Evolutionary conservation across 2,329 filamentous ascomycete genomes (phyloP).

Genomic region (Ceratocystis huliohia): DNA sequence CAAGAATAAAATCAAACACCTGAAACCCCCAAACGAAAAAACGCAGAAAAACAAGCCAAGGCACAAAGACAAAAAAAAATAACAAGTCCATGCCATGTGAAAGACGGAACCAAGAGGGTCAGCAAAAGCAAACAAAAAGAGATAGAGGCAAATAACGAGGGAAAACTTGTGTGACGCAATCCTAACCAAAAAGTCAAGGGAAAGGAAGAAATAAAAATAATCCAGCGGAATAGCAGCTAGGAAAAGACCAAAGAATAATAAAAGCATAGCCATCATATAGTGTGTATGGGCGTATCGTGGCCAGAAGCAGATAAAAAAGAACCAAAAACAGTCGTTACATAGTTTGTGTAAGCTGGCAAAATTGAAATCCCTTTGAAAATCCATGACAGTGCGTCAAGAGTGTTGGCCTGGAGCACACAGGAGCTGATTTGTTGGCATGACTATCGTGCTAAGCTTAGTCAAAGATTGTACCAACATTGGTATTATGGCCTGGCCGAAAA

Average conservation of each 20-base stretch:
- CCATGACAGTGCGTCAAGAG: no score
- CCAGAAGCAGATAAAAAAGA: background rate
- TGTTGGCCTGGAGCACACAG: background rate
- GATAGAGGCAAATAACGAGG: background rate
- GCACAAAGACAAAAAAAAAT: background rate
- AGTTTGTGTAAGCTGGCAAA: background rate
- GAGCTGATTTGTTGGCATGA: background rate
- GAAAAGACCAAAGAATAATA: background rate
- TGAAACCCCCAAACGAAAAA: conserved; percentile 3
- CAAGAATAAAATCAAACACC: conserved; percentile 5
- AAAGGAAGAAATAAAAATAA: conserved; percentile 1
- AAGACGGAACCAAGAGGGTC: background rate
- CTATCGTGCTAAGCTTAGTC: background rate
- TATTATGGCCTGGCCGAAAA: background rate
- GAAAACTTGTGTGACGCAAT: background rate
- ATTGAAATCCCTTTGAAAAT: no score
- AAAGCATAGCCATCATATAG: background rate
- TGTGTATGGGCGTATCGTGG: background rate
- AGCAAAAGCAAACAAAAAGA: background rate
- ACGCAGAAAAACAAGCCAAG: background rate
- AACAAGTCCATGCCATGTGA: background rate
- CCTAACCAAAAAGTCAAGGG: background rate
- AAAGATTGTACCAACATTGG: conserved; percentile 3
- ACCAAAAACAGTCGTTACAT: background rate
- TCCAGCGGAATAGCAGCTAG: background rate